Percentiles rank a stretch among this genome's conserved stretches.
Evolutionary conservation across 1,284 basidiomycete species (phyloP).

Genomic region (Malassezia dermatis): DNA sequence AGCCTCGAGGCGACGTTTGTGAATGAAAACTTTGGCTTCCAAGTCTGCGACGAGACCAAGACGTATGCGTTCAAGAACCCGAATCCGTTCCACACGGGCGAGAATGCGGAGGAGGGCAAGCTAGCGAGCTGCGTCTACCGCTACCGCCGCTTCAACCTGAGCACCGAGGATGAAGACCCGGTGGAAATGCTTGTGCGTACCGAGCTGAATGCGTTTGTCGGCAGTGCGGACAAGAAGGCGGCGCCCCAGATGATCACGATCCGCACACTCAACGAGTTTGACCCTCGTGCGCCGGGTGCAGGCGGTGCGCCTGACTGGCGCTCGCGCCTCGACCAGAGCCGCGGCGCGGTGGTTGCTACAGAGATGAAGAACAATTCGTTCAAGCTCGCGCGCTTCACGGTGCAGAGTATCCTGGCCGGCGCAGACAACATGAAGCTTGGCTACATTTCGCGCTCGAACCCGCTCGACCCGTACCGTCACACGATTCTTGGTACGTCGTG

Average conservation of each 20-base stretch:
- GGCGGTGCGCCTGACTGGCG: constrained; percentile 96
- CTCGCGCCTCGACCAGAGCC: constrained; percentile 84
- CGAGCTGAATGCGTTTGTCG: constrained; percentile 78
- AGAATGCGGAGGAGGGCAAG: constrained; percentile 62
- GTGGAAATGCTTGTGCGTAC: constrained; percentile 86
- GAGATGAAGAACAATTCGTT: constrained; percentile 99
- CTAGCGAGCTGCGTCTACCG: constrained; percentile 90
- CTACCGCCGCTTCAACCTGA: constrained; percentile 90
- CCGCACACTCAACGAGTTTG: constrained; percentile 93
- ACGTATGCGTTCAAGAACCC: constrained; percentile 44
- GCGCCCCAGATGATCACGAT: constrained; percentile 56
- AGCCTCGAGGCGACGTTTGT: constrained; percentile 97
- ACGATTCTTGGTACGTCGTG: constrained; percentile 89
- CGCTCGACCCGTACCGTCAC: constrained; percentile 88
- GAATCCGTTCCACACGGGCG: constrained; percentile 80
- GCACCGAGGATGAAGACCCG: constrained; percentile 68
- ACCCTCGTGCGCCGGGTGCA: constrained; percentile 76
- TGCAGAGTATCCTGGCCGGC: constrained; percentile 88
- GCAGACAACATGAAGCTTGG: constrained; percentile 97
- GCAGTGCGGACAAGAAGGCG: constrained; percentile 22
- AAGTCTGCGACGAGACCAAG: constrained; percentile 72
- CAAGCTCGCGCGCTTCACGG: constrained; percentile 94
- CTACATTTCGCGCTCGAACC: constrained; percentile 82
- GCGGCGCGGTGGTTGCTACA: constrained; percentile 93
- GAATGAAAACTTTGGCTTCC: constrained; percentile 97